Evolutionary conservation across 139 green algal species (phyloP), one percentile per base, ranked within the genome.

Genomic region (Chlorella sp.): DNA sequence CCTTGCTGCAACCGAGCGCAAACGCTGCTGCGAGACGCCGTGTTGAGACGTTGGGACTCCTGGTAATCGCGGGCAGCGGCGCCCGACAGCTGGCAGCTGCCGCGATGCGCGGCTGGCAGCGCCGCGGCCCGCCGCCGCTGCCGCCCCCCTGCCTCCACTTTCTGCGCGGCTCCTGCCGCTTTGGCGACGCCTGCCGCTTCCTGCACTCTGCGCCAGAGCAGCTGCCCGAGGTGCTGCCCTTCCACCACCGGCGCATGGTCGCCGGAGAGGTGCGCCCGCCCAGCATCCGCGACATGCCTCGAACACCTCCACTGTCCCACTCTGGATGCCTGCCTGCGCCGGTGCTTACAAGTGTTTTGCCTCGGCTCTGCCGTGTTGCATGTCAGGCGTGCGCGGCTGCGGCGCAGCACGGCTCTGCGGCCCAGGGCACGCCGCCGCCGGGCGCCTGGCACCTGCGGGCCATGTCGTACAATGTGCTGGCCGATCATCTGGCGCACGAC

Each of bases 391-490:
- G 31, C 2, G 33, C 36, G 25, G 19, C 50, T 5, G 55, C 40
- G 17, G 21, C 15, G 27, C 50, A 27, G 17, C 48, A 17, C 5
- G 3, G 48, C 50, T 35, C 4, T 6, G 46, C 3, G 41, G 36
- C 31, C 50, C 50, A 11, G 12, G 9, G 45, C 3, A 17, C 3
- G 27, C 66, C 19, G 66, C 42, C n/a, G 6, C 70, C 27, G 3
- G 15, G 14, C 4, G 40, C 63, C 65, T 71, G 60, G n/a, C 67
- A 42, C 53, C 83, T 94, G 33, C 79, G 87, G 1, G 71, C 96
- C 25, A 91, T 97, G 88, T 88, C 79, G 0, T 97, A 95, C 85
- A 97, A 97, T 75, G 73, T 94, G 0, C 85, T 97, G 8, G 91
- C 90, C 2, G 90, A 93, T 29, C 64, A 73, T 9, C 71, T 93